Conservation (phyloP, 2,329 filamentous ascomycete genomes). For the Cladophialophora exuberans region DNA sequence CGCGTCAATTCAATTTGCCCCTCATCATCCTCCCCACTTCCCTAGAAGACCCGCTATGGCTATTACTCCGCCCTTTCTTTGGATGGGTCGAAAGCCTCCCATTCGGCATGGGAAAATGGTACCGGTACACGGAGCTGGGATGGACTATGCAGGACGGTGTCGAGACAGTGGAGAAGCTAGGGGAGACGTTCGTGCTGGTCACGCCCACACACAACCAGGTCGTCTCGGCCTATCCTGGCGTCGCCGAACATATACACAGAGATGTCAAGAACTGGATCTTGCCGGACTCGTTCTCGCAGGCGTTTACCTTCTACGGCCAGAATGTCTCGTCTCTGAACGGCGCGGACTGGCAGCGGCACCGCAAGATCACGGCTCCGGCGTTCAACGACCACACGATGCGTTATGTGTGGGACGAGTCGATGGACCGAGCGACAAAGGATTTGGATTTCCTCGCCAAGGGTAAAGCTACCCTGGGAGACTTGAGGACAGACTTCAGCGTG, state of each 20-base stretch:
- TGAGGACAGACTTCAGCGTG: conserved; percentile 11
- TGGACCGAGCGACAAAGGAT: conserved; percentile 13
- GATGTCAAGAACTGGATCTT: background rate
- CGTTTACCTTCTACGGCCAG: conserved; percentile 37
- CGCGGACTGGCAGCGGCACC: conserved; percentile 43
- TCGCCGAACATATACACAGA: background rate
- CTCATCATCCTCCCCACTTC: conserved; percentile 8
- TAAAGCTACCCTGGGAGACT: background rate
- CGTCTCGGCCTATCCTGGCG: background rate
- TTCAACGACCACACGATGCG: conserved; percentile 50
- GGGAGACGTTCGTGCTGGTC: conserved; percentile 14
- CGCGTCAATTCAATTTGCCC: conserved; percentile 11
- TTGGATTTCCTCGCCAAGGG: background rate
- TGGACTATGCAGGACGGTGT: conserved; percentile 10
- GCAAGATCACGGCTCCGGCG: conserved; percentile 44
- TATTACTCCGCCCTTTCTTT: conserved; percentile 6
- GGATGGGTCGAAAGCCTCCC: conserved; percentile 12
- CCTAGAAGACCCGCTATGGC: conserved; percentile 12
- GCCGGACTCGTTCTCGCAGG: conserved; percentile 1
- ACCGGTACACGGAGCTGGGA: conserved; percentile 15
- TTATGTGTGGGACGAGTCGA: conserved; percentile 44
- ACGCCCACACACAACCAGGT: conserved; percentile 2
- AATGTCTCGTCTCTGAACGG: conserved; percentile 37
- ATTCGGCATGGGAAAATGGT: conserved; percentile 14
- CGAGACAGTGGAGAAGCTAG: background rate